These are phyloP conservation scores for Leptographium lundbergii DNA, from an alignment of 2,329 filamentous ascomycete species.

Conservation along the genomic window DNA sequence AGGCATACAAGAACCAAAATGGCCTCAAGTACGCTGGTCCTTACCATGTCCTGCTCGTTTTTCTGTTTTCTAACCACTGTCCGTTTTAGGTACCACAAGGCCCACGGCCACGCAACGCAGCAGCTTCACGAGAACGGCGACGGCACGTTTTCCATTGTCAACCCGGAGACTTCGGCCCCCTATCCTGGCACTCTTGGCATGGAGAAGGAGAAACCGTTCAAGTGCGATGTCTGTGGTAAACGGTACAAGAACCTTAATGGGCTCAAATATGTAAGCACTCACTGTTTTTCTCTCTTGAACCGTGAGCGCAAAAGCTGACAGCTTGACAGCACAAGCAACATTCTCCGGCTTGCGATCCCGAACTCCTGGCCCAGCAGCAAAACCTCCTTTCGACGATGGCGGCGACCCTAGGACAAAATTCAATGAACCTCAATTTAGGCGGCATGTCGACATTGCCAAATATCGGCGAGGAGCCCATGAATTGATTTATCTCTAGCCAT, in stretches of 20 bases:
- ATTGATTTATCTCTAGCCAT: constrained; percentile 8
- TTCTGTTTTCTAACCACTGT: constrained; percentile 1
- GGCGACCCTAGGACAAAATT: constrained; percentile 16
- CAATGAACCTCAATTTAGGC: constrained; percentile 21
- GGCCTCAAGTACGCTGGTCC: constrained; percentile 66
- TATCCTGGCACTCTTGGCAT: constrained; percentile 97
- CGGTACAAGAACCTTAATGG: constrained; percentile 99
- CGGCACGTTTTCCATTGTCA: constrained; percentile 95
- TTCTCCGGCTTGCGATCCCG: constrained; percentile 80
- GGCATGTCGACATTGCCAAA: constrained; percentile 20
- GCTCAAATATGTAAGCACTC: constrained; percentile 70
- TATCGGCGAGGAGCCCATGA: constrained; percentile 31
- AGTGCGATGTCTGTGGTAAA: constrained; percentile 93
- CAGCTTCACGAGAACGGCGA: constrained; percentile 94
- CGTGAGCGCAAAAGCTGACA: constrained; percentile 18
- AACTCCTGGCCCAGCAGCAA: constrained; percentile 39
- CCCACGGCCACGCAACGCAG: constrained; percentile 91
- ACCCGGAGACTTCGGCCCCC: constrained; percentile 84
- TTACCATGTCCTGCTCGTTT: constrained; percentile 2
- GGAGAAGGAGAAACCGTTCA: constrained; percentile 99
- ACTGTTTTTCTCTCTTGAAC: not conserved
- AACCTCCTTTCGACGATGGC: constrained; percentile 22
- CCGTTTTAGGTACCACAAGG: constrained; percentile 48
- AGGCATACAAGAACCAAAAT: constrained; percentile 99
- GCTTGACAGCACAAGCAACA: constrained; percentile 55